phyloP scores from a whole-genome alignment of 1,139 yeast species.

The Nakaseomyces sp. region DNA sequence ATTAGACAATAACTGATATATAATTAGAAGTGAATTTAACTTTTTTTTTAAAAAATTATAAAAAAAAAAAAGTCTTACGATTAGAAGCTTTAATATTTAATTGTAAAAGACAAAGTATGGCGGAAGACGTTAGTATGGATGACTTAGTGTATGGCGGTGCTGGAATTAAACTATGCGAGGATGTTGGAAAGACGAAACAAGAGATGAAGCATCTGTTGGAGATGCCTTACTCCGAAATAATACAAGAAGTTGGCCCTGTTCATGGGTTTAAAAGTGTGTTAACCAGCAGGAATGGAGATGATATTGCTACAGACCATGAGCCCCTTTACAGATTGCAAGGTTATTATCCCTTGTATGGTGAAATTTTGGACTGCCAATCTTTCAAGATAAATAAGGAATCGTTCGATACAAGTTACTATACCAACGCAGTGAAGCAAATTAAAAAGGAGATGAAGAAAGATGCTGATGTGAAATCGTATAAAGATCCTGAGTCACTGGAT shows the following conservation, averaged over 20 bases:
- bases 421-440: neutral
- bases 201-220: neutral
- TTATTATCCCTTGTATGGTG: conserved; percentile 1
- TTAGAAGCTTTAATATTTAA: too few species aligned
- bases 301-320: neutral
- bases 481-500: conserved; percentile 5
- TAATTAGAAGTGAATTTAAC: too few species aligned
- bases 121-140: too few species aligned
- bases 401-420: neutral
- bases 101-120: too few species aligned
- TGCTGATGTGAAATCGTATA: neutral
- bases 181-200: neutral
- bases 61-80: too few species aligned
- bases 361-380: neutral
- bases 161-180: neutral
- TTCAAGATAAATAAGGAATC: neutral
- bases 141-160: neutral
- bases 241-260: neutral
- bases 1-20: too few species aligned
- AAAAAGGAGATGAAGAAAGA: neutral
- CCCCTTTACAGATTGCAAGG: neutral
- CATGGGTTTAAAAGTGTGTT: neutral
- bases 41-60: too few species aligned
- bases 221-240: neutral
- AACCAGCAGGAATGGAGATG: neutral